Conservation (phyloP, 768 basidiomycete genomes). For the Boletus rubropictus region DNA sequence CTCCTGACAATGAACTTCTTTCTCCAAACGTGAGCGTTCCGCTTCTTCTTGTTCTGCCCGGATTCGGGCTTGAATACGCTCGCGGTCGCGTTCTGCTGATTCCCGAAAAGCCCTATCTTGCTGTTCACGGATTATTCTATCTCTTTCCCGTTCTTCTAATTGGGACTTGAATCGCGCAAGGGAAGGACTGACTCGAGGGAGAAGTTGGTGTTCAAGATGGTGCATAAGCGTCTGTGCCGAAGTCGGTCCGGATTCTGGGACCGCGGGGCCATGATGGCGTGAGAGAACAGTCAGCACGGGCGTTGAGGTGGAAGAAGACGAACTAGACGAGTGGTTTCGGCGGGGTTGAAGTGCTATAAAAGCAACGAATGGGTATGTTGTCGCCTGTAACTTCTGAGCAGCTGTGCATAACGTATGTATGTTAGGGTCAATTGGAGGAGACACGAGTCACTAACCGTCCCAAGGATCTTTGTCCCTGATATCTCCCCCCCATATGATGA, state of each 20-base stretch:
- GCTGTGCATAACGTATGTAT: constrained; percentile 28
- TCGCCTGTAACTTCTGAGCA: constrained; percentile 73
- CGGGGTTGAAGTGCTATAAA: constrained; percentile 85
- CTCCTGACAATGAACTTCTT: constrained; percentile 27
- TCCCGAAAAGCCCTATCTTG: constrained; percentile 78
- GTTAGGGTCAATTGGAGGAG: neutral
- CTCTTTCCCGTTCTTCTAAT: constrained; percentile 44
- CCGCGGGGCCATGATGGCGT: constrained; percentile 67
- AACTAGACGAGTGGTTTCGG: constrained; percentile 34
- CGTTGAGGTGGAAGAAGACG: constrained; percentile 32
- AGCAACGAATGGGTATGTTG: constrained; percentile 89
- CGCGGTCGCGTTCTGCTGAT: constrained; percentile 58
- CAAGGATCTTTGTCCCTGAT: constrained; percentile 79
- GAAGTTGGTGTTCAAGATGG: constrained; percentile 64
- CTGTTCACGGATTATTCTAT: constrained; percentile 65
- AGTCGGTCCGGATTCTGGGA: constrained; percentile 49
- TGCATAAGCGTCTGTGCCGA: constrained; percentile 55
- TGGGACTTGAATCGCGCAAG: constrained; percentile 56
- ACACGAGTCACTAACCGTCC: constrained; percentile 43
- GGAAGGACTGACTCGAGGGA: constrained; percentile 78
- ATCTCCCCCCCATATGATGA: constrained; percentile 91
- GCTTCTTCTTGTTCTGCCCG: constrained; percentile 36
- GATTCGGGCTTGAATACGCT: constrained; percentile 55
- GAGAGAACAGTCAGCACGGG: constrained; percentile 77
- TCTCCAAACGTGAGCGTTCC: constrained; percentile 32